A percentile compares a stretch with the other conserved stretches of the same genome.
Conservation (phyloP, 352 stramenopile genomes). For the Phytophthora tentaculata region DNA sequence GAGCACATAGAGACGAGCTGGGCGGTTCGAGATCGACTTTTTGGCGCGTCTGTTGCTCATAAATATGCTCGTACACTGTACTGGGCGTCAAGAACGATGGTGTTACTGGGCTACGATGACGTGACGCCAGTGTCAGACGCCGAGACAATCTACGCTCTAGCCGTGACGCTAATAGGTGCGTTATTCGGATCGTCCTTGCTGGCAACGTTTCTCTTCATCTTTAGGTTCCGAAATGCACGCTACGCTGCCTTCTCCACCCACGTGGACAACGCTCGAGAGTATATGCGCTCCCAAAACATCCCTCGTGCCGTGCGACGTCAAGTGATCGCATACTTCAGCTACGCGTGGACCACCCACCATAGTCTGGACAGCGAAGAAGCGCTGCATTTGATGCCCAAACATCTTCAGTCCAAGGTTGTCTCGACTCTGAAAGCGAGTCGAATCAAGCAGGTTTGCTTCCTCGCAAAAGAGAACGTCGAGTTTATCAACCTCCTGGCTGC, state of each 20-base stretch:
- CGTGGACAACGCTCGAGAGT: conserved; percentile 73
- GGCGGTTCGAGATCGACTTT: conserved; percentile 61
- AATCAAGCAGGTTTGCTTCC: conserved; percentile 70
- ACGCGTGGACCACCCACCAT: conserved; percentile 66
- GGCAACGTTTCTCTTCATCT: conserved; percentile 76
- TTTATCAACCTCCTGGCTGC: conserved; percentile 70
- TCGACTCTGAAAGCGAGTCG: conserved; percentile 64
- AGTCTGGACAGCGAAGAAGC: conserved; percentile 64
- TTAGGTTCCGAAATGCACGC: conserved; percentile 59
- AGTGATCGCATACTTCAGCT: conserved; percentile 72
- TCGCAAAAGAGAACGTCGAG: conserved; percentile 72
- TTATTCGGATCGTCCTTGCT: conserved; percentile 62
- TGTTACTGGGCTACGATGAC: conserved; percentile 70
- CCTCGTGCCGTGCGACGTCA: conserved; percentile 51
- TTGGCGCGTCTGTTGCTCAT: conserved; percentile 40
- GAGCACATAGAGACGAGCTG: conserved; percentile 57
- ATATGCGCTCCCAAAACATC: conserved; percentile 75
- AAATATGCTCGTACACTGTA: conserved; percentile 71
- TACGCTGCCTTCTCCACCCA: conserved; percentile 60
- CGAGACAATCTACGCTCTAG: conserved; percentile 62
- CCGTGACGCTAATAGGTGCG: conserved; percentile 50
- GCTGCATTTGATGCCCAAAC: conserved; percentile 56
- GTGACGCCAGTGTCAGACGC: conserved; percentile 60
- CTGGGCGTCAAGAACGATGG: conserved; percentile 61
- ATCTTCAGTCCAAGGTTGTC: conserved; percentile 64